Conservation (phyloP, 768 basidiomycete genomes). For the Tricholoma furcatifolium region DNA sequence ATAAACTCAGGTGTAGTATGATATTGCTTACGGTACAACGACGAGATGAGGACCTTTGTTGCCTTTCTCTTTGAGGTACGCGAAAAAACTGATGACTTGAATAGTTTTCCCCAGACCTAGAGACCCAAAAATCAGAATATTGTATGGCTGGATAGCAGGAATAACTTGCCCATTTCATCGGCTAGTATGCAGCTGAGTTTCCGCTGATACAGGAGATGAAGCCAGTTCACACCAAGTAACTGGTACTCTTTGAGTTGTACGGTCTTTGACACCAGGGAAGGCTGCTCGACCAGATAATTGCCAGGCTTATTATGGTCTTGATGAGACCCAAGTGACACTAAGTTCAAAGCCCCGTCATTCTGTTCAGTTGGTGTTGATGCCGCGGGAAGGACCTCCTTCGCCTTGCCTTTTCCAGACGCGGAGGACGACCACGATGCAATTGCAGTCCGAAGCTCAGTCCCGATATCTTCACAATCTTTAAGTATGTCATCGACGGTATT, state of each 20-base stretch:
- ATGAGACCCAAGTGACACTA: constrained; percentile 45
- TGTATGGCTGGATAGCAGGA: constrained; percentile 2
- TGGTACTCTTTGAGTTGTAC: constrained; percentile 95
- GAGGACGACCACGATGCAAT: constrained; percentile 75
- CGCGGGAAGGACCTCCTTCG: constrained; percentile 28
- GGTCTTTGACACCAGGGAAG: constrained; percentile 59
- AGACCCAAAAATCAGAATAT: constrained; percentile 8
- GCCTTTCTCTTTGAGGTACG: constrained; percentile 79
- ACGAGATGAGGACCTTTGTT: constrained; percentile 86
- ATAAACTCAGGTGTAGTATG: neutral
- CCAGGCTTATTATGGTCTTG: constrained; percentile 42
- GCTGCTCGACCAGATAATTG: constrained; percentile 77
- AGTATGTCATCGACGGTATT: constrained; percentile 87
- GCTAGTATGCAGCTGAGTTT: constrained; percentile 92
- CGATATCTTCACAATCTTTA: constrained; percentile 85
- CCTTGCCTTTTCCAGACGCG: constrained; percentile 38
- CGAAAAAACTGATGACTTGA: constrained; percentile 97
- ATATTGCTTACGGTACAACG: constrained; percentile 82
- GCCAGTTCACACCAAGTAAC: constrained; percentile 96
- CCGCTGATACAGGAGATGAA: constrained; percentile 80
- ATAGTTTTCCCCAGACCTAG: constrained; percentile 97
- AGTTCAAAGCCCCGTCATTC: constrained; percentile 64
- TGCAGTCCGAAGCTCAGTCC: constrained; percentile 64
- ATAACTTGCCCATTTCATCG: constrained; percentile 92
- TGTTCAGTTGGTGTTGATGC: constrained; percentile 27